Base-by-base conservation (phyloP, 2,329 filamentous ascomycete species). In the Gremmenia infestans region DNA sequence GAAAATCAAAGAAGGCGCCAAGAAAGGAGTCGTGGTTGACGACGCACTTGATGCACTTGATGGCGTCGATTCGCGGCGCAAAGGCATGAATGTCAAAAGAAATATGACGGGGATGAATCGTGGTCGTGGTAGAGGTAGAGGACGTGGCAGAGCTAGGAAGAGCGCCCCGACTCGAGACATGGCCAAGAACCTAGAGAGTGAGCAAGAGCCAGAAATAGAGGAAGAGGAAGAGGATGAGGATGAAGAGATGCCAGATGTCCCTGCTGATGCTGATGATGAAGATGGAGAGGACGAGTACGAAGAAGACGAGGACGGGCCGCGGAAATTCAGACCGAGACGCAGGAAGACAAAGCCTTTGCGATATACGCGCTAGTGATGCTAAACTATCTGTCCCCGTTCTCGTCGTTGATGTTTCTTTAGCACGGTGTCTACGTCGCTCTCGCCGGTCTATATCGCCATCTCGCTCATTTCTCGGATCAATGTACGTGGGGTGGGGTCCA, bases 381-480 rank as follows among this genome's bases (percentile, higher is more conserved):
- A 65, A 63, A 19, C 58, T 63, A 48, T 65, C 65, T 5, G 61
- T 64, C 15, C 53, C 53, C 47, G 54, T 48, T 19, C 60, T 61
- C 17, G 47, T 57, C 17, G 53, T n/a, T 15, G 62, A 50, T 5
- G 52, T 50, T 40, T 39, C 37, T 28, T 65, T 61, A 40, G 59
- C 52, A 23, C 52, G 55, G 48, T 46, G 50, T 36, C 54, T 45
- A 19, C 54, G 54, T 17, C 59, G 49, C n/a, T 60, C 57, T 47
- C 57, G 55, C 37, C 53, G 37, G 4, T 60, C 61, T 4, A 40
- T 19, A 39, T 55, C 59, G 17, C 50, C 36, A 17, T 58, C 60
- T 57, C 62, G 47, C 12, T 59, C 53, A 35, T 52, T 51, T 42
- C 50, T 72, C 65, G 55, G 59, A 57, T 68, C 64, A 19, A 63